Base-by-base conservation (phyloP, 2,329 filamentous ascomycete species). In the Beauveria caledonica region DNA sequence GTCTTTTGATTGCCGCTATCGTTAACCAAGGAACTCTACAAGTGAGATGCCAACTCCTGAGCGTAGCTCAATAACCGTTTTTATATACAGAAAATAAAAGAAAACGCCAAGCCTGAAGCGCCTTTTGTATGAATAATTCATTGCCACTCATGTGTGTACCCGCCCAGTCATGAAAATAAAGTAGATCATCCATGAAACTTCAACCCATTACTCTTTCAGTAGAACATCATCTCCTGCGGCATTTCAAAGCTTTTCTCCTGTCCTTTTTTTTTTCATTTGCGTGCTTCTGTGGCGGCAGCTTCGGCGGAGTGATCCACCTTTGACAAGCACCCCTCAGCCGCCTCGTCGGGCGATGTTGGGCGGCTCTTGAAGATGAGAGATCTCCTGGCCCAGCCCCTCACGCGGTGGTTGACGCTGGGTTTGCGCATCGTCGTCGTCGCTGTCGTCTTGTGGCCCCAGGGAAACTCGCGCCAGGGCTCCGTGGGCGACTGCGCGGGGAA, bases 1-100 rank as follows among this genome's bases (percentile, higher is more conserved):
- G 93, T 97, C 66, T 88, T 88, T 67, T 86, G 49, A 60, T 52
- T 52, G 40, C 49, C 57, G 56, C 46, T 36, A 42, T 44, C 2
- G 40, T 36, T 27, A 39, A 39, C 15, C 4, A 39, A 17, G 8
- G 4, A 45, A 53, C 33, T 36, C 33, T 15, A n/a, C 5, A 27
- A 54, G 21, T 29, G 15, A 21, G 11, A 11, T 40, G 23, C n/a
- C 46, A 58, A 58, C 39, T 44, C 25, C 25, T 21, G 56, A 58
- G 56, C 56, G 25, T 48, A 44, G 49, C 49, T 60, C 58, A 27
- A 60, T 48, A 39, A 39, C 23, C 23, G 48, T n/a, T 39, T 39
- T 23, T 58, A 58, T 60, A 49, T 58, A 60, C 50, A 60, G 36
- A 54, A 42, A 58, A 54, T 46, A 54, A 40, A 40, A 48, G 25